Base-by-base conservation (phyloP, 352 stramenopile genomes). In the Blastocystis sp. region DNA sequence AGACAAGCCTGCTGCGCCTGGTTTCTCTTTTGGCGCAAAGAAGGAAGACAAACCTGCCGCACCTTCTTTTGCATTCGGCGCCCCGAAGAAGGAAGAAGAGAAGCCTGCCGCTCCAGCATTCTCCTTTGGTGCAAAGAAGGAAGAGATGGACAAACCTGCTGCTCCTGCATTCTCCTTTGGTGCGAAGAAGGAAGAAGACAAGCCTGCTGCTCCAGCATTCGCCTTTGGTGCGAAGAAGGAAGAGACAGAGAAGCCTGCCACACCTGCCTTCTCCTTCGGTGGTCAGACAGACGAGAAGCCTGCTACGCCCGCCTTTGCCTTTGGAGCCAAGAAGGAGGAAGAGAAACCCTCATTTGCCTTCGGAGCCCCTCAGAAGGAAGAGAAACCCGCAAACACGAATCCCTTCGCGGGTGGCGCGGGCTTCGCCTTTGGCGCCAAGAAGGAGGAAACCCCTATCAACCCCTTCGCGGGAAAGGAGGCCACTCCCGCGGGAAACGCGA, bases 151-250 rank as follows among this genome's bases (percentile, higher is more conserved):
- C 23, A 76, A 48, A 1, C 34, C 64, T 74, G 34, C 34, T 28
- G 62, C 64, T 71, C 64, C 64, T 10, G 7, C 38, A 19, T 76
- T 76, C 66, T 60, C 66, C 5, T 76, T 76, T 1, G 66, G 66
- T 3, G 14, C 7, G n/a, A 56, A 76, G 23, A 45, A 76, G 41
- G 28, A 21, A n/a, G n/a, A n/a, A 56, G 23, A 48, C 38, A 23
- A 7, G 38, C 66, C 2, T 76, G 48, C 38, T 59, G 34, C 3
- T 76, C 53, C 21, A 38, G 66, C 41, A 56, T 14, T 14, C 48
- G 48, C 14, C 14, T 56, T 56, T 14, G 48, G 48, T 14, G 48
- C 48, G 23, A 41, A 23, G 64, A 71, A 71, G 64, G 64, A 56
- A 56, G 48, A 56, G 48, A 56, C 7, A 1, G 53, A 76, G 66